Evolutionary conservation across 805 yeast species (phyloP), one percentile per base, ranked within the genome.

Genomic region (Grigorovia humatica): DNA sequence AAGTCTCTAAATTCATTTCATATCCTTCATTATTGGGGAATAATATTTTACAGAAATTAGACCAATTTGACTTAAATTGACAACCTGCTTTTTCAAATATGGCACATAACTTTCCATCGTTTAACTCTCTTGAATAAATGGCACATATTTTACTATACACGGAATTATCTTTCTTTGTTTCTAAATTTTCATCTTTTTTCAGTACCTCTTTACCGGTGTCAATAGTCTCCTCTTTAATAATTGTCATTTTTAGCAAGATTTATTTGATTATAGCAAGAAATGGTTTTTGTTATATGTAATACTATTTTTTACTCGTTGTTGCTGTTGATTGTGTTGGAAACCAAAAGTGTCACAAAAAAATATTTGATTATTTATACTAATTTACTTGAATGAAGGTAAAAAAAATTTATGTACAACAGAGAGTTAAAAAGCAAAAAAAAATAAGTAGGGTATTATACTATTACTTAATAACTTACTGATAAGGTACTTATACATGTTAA

Each of bases 121-220:
- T 52, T 1, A 44, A 35, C 42, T 59, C 50, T 55, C 72, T 64
- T 7, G 74, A 64, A 59, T 71, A 73, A 12, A 73, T 56, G 9
- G 71, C 70, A 30, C 71, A 52, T 47, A 73, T 60, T 55, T 70
- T 72, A 55, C 72, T 67, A 49, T 61, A 73, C 1, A 74, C 70
- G 1, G 76, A 73, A 23, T 57, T 32, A 48, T 66, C 56, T n/a
- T 38, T 38, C 17, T 9, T 15, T 7, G 12, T 38, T 15, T 38
- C 17, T 38, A 38, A 13, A 13, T 13, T n/a, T 38, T n/a, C 42
- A 38, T 38, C 42, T 15, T 32, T 32, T 13, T 13, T 32, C 38
- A 5, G 15, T 32, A 13, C 38, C 4, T 32, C 38, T 32, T 32
- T 9, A 32, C 15, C 8, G 11, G 15, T 32, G 38, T 32, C 38